Percentiles rank a stretch among this genome's conserved stretches.
phyloP scores from a whole-genome alignment of 345 rosid genomes.

The Lepidium sativum region DNA sequence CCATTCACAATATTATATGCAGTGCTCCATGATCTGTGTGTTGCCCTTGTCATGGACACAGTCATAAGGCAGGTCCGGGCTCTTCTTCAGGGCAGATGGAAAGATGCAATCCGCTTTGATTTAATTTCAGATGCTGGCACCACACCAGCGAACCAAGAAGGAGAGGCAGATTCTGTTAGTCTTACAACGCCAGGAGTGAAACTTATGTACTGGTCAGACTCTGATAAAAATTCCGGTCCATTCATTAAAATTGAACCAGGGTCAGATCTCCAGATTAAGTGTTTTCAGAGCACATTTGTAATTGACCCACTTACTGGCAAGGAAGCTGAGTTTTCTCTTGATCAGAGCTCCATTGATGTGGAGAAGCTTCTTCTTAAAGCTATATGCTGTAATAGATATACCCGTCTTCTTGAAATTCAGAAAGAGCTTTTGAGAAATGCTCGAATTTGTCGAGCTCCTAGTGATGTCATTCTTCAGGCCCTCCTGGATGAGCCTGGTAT shows the following conservation, averaged over 20 bases:
- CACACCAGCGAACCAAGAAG: conserved; percentile 58
- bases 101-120: conserved; percentile 84
- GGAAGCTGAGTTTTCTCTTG: conserved; percentile 75
- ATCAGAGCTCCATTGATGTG: conserved; percentile 81
- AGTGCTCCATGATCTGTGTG: conserved; percentile 84
- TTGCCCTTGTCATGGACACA: conserved; percentile 91
- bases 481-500: conserved; percentile 42
- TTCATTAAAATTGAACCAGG: conserved; percentile 87
- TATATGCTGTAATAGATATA: conserved; percentile 79
- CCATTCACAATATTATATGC: conserved; percentile 70
- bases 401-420: conserved; percentile 90
- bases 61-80: conserved; percentile 87
- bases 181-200: conserved; percentile 84
- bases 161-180: conserved; percentile 71
- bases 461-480: conserved; percentile 64
- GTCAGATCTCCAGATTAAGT: conserved; percentile 68
- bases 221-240: conserved; percentile 63
- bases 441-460: conserved; percentile 53
- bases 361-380: conserved; percentile 87
- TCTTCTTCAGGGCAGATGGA: conserved; percentile 92
- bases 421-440: conserved; percentile 67
- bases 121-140: conserved; percentile 64
- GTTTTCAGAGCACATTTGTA: conserved; percentile 69
- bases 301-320: conserved; percentile 73
- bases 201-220: conserved; percentile 74